Evolutionary conservation across 2,329 filamentous ascomycete species (phyloP), one percentile per base, ranked within the genome.

Genomic region (Talaromyces amestolkiae): DNA sequence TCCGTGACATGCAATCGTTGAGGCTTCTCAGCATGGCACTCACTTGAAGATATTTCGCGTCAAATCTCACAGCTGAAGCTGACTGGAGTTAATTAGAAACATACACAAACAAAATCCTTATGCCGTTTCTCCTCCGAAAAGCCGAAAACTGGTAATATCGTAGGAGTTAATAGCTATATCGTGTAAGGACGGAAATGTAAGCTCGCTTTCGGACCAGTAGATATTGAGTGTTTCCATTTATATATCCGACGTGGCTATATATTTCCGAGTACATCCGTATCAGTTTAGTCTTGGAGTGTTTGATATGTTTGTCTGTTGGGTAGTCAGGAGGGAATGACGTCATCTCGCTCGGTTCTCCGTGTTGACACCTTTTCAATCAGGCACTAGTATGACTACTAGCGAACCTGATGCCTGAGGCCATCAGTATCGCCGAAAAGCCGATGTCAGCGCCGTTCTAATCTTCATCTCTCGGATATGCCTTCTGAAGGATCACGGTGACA

Each of bases 391-490:
- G 51, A 17, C 15, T 22, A 11, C 19, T 35, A 54, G 24, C 27
- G 51, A 31, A 54, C n/a, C 35, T 35, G 27, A 13, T 37, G 31
- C 51, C 51, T 54, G 31, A 54, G 31, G 51, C 51, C 31, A 37
- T 8, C 11, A 17, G 22, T 56, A 56, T 56, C 31, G 31, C 53
- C 53, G 53, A 56, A 56, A 56, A 56, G 53, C 53, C 53, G 53
- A 56, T 37, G 31, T 2, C 33, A 24, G 11, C 53, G 19, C 53
- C 53, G 53, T 15, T 37, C 24, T 33, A 24, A 53, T 2, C 49
- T 53, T 11, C 49, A 24, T 24, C n/a, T 35, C 3, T 22, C 53
- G 33, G 53, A 24, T 24, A 22, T 56, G 33, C 39, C 49, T n/a
- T n/a, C 22, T 10, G 24, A 53, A 33, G 49, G 24, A 53, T 6